Evolutionary conservation across 1,284 basidiomycete species (phyloP).

Genomic region (Apiotrichum mycotoxinovorans): DNA sequence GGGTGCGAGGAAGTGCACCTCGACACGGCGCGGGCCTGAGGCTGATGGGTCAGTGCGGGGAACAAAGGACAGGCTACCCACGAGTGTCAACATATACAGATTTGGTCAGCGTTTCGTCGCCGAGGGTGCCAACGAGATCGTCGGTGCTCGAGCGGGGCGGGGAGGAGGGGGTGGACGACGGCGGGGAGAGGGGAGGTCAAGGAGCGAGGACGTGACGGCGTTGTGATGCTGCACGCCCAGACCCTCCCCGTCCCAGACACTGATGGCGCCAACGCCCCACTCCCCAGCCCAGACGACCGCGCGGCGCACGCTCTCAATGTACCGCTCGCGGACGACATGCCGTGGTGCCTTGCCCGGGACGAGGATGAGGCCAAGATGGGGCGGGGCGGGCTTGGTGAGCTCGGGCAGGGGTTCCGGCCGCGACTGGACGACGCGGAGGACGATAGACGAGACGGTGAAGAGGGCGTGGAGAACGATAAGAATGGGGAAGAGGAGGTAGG

Average conservation of each 20-base stretch:
- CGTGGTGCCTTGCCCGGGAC: conserved; percentile 11
- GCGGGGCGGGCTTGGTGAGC: conserved; percentile 16
- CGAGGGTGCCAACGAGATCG: not conserved
- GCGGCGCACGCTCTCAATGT: conserved; percentile 27
- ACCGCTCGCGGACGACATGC: conserved; percentile 10
- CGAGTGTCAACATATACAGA: conserved; percentile 15
- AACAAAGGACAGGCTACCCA: not conserved
- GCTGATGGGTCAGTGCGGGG: not conserved
- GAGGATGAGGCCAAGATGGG: conserved; percentile 25
- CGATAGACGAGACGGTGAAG: conserved; percentile 36
- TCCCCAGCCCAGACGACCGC: conserved; percentile 31
- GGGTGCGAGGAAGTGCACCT: conserved; percentile 20
- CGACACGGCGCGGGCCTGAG: conserved; percentile 12
- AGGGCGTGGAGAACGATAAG: conserved; percentile 32
- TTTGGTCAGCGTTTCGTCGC: conserved; percentile 13
- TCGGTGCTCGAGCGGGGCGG: not conserved
- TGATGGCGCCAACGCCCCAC: conserved; percentile 31
- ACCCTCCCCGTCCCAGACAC: conserved; percentile 29
- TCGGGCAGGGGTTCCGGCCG: conserved; percentile 6
- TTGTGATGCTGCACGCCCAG: conserved; percentile 12
- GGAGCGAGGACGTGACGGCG: conserved; percentile 10
- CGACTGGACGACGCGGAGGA: conserved; percentile 31
- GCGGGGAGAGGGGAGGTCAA: conserved; percentile 19
- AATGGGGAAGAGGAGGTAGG: conserved; percentile 23
- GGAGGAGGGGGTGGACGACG: not conserved